These are phyloP conservation scores for Takashimella tepidaria DNA, from an alignment of 1,284 basidiomycete species.

Conservation along the genomic window DNA sequence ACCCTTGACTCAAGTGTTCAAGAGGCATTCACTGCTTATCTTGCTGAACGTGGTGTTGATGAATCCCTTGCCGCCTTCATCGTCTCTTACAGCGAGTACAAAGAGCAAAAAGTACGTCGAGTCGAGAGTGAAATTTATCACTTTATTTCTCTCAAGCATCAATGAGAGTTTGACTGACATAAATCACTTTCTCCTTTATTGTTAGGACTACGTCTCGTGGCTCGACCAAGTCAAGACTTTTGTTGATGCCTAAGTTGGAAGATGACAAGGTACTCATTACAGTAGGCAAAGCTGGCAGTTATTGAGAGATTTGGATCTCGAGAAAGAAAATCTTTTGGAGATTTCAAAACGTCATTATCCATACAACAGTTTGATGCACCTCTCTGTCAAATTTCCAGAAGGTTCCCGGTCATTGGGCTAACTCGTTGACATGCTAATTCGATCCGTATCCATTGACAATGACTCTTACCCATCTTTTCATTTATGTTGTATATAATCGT, in stretches of 20 bases:
- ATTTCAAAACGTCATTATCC: too few species aligned
- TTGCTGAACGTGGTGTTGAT: conserved; percentile 82
- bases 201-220: conserved; percentile 92
- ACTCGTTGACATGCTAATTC: too few species aligned
- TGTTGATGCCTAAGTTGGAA: conserved; percentile 54
- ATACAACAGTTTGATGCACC: background rate
- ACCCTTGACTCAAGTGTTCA: conserved; percentile 83
- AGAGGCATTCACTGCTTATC: conserved; percentile 74
- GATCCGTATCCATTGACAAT: too few species aligned
- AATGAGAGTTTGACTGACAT: background rate
- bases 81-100: conserved; percentile 75
- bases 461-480: too few species aligned
- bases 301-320: too few species aligned
- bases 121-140: background rate
- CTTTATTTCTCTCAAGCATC: background rate
- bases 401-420: too few species aligned
- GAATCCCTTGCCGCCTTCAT: conserved; percentile 71
- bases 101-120: conserved; percentile 73
- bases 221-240: conserved; percentile 77
- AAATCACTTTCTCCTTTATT: too few species aligned
- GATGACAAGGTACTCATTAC: background rate
- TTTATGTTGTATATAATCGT: too few species aligned
- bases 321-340: too few species aligned
- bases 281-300: too few species aligned
- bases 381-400: background rate